Evolutionary conservation across 495 filamentous ascomycete species (phyloP).

Genomic region (Xylaria scruposa): DNA sequence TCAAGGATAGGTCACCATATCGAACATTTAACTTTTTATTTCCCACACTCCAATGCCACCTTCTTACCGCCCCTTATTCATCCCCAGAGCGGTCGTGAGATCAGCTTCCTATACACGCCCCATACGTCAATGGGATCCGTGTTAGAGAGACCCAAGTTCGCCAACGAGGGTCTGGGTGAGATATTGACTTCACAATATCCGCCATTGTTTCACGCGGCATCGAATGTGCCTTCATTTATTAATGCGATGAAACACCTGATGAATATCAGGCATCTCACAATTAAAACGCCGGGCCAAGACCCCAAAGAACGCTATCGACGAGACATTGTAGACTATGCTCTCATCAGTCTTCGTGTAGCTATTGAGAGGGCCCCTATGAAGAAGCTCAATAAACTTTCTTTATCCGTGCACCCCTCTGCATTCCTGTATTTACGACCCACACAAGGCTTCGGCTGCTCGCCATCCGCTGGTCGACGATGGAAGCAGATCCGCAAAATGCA

Average conservation of each 20-base stretch:
- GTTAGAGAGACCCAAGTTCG: constrained; percentile 67
- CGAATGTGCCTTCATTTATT: constrained; percentile 79
- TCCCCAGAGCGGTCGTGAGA: constrained; percentile 71
- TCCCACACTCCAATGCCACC: constrained; percentile 72
- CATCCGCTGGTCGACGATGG: constrained; percentile 70
- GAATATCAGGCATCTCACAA: constrained; percentile 69
- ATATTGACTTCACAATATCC: constrained; percentile 80
- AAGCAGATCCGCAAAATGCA: constrained; percentile 71
- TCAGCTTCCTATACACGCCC: constrained; percentile 75
- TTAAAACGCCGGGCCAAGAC: constrained; percentile 75
- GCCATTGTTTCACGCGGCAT: constrained; percentile 83
- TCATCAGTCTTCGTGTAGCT: constrained; percentile 79
- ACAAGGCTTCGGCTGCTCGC: constrained; percentile 70
- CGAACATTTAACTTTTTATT: constrained; percentile 70
- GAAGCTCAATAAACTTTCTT: constrained; percentile 65
- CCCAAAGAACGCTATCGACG: constrained; percentile 71
- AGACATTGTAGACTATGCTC: constrained; percentile 79
- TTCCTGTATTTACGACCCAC: constrained; percentile 72
- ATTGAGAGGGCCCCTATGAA: constrained; percentile 69
- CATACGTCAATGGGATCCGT: constrained; percentile 60
- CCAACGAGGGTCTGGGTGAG: constrained; percentile 65
- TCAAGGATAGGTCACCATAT: constrained; percentile 75
- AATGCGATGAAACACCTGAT: constrained; percentile 67
- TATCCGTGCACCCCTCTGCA: constrained; percentile 72
- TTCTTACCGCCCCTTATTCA: constrained; percentile 80